phyloP scores from a whole-genome alignment of 2,329 filamentous ascomycete genomes.

The Xenoacremonium recifei region DNA sequence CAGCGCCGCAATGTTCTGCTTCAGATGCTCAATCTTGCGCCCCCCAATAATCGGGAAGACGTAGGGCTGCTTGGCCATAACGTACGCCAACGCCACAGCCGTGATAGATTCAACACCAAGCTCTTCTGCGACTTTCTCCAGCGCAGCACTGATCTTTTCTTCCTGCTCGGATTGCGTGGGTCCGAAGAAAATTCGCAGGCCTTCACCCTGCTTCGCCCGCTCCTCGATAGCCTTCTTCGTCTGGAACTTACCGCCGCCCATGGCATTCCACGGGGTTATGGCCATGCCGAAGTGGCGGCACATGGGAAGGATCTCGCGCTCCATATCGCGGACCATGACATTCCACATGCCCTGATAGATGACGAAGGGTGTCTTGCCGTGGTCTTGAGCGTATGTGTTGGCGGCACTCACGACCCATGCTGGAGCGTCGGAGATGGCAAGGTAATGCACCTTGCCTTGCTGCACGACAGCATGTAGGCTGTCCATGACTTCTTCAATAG shows the following conservation, averaged over 20 bases:
- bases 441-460: constrained; percentile 41
- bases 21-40: constrained; percentile 50
- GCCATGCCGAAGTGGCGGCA: constrained; percentile 45
- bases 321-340: constrained; percentile 32
- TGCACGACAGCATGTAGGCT: constrained; percentile 39
- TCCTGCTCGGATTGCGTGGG: constrained; percentile 46
- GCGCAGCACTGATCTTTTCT: constrained; percentile 50
- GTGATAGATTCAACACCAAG: constrained; percentile 57
- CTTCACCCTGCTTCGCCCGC: neutral
- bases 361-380: constrained; percentile 35
- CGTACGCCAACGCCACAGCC: constrained; percentile 54
- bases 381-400: constrained; percentile 36
- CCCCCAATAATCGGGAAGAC: constrained; percentile 55
- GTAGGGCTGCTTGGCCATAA: constrained; percentile 48
- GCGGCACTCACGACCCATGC: constrained; percentile 39
- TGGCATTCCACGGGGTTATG: constrained; percentile 58
- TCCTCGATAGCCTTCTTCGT: constrained; percentile 31
- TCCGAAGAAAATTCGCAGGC: neutral
- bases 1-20: constrained; percentile 56
- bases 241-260: constrained; percentile 53
- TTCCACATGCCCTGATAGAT: constrained; percentile 42
- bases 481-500: constrained; percentile 43
- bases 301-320: constrained; percentile 44
- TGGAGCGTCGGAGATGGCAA: constrained; percentile 39
- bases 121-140: constrained; percentile 54